Base-by-base conservation (phyloP, 768 basidiomycete genomes). In the Collybia sp. region DNA sequence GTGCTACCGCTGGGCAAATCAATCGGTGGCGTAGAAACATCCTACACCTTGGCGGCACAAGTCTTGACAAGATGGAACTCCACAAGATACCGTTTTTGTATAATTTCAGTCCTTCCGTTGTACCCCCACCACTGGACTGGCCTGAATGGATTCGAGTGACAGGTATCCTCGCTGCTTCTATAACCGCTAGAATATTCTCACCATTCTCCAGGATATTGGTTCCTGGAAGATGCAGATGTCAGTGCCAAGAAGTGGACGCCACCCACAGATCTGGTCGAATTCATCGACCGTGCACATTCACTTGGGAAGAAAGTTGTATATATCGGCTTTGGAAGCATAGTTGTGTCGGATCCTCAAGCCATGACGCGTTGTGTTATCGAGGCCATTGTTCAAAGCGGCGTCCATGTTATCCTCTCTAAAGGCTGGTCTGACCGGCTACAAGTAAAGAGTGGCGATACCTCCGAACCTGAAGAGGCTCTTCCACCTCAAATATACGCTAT, bases 31-130 rank as follows among this genome's bases (percentile, higher is more conserved):
- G 95, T 30, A 77, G 84, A 52, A 80, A 92, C 52, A 61, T 80
- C 6, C 67, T 98, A 16, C 79, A 77, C 40, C 76, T 99, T 31
- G 78, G 77, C 2, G 75, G 85, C 51, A 97, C 95, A 13, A 93
- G 75, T 53, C 72, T 96, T 36, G 96, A 98, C 65, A 93, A 85
- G 67, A 89, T 98, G 83, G 93, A 96, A 60, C 90, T 90, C 31
- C 93, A 98, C 68, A 96, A 94, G 69, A 90, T 95, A 42, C 95
- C 95, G 2, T 99, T 98, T 71, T 65, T 99, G 25, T 99, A 99
- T 67, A 98, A 97, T 64, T 98, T 98, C 61, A 94, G 91, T 57
- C 90, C 93, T 1, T 73, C 79, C 25, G 75, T 92, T 39, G 91
- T 98, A 12, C 93, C 94, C 6, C 91, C 87, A 19, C 95, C 95